Evolutionary conservation across 768 basidiomycete genomes (phyloP).

Genomic region (Scleroderma citrinum): DNA sequence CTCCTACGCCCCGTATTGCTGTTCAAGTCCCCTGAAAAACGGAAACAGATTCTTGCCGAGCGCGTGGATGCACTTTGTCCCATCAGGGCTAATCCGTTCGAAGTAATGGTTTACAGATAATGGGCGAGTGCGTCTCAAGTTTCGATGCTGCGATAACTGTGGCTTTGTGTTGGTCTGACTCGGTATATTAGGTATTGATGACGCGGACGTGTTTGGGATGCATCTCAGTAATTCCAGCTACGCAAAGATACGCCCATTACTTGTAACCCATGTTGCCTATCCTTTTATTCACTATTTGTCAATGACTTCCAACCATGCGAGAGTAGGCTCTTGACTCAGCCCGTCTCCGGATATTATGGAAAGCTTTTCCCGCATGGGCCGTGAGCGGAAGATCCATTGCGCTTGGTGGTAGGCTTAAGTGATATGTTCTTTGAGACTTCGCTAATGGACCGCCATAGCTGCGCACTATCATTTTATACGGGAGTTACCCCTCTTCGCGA

Average conservation of each 20-base stretch:
- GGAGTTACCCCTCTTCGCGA: slow-evolving; percentile 59
- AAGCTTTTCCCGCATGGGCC: slow-evolving; percentile 52
- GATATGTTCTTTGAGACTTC: neutral
- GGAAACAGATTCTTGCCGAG: slow-evolving; percentile 29
- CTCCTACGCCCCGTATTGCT: slow-evolving; percentile 31
- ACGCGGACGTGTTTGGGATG: slow-evolving; percentile 59
- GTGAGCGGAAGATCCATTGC: slow-evolving; percentile 57
- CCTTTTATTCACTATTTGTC: neutral
- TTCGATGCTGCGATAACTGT: too few species aligned
- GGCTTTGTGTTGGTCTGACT: neutral
- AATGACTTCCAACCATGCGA: neutral
- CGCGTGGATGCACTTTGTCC: slow-evolving; percentile 48
- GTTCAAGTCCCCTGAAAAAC: slow-evolving; percentile 31
- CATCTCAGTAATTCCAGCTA: slow-evolving; percentile 83
- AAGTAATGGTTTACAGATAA: slow-evolving; percentile 34
- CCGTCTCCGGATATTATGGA: slow-evolving; percentile 43
- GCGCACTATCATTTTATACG: slow-evolving; percentile 65
- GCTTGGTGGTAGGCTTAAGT: slow-evolving; percentile 34
- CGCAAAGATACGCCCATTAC: slow-evolving; percentile 45
- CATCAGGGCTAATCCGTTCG: slow-evolving; percentile 54
- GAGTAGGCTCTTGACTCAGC: slow-evolving; percentile 39
- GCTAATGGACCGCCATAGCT: slow-evolving; percentile 28
- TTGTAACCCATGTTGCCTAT: neutral
- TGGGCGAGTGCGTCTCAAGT: slow-evolving; percentile 46
- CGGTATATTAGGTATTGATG: slow-evolving; percentile 48